Evolutionary conservation across 495 filamentous ascomycete genomes (phyloP), one percentile per base, ranked within the genome.

Genomic region (Penicillium goetzii): DNA sequence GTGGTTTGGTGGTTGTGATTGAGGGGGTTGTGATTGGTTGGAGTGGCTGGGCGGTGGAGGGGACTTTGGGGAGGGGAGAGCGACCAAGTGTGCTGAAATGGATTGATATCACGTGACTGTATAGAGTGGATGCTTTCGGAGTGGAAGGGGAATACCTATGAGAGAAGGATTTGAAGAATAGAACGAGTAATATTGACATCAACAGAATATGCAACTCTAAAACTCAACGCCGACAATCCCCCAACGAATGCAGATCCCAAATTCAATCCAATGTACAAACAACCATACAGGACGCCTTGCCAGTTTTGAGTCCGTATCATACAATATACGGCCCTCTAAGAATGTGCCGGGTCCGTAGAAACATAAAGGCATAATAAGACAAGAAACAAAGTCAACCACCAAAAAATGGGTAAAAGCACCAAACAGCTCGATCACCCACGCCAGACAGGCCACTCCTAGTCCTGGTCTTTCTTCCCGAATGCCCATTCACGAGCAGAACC

Each of bases 401-500:
- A 15, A 28, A 4, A 11, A n/a, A 19, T 4, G n/a, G 9, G 8
- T 9, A 47, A 23, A 11, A 4, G 9, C n/a, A 47, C 9, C n/a
- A 19, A 19, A 8, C 15, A 5, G n/a, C 40, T 8, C 15, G 8
- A 9, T 9, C 1, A 19, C 7, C n/a, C 23, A 28, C 19, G 4
- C 23, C 4, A 21, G 49, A 17, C 40, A 12, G 25, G 17, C 53
- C 19, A 58, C 2, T 36, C 12, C 14, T 40, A 26, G 10, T 34
- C 25, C 15, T 34, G 12, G 30, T 49, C 62, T 36, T 66, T 65
- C 62, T 53, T 69, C 19, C 50, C 21, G 23, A 66, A 69, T 10
- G 74, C 33, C 54, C 56, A 53, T 33, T 72, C 69, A 32, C 71
- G 71, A 15, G 68, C 25, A 17, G 70, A 75, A 15, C 61, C 58